phyloP scores from a whole-genome alignment of 352 stramenopile genomes.

The Phytopythium boreale region DNA sequence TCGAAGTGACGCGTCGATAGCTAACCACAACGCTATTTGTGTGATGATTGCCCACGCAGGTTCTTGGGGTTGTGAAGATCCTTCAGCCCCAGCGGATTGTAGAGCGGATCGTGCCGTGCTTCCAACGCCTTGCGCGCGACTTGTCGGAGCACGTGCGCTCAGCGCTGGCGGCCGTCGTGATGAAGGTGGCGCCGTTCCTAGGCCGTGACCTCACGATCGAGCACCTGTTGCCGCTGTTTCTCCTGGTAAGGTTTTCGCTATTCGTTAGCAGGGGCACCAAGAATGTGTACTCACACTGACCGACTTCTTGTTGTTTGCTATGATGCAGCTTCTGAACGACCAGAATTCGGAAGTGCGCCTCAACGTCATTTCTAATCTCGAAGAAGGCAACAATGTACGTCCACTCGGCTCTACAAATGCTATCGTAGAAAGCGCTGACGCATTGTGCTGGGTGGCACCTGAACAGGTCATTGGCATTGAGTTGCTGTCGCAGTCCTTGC shows the following conservation, averaged over 20 bases:
- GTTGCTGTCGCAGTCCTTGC: constrained; percentile 93
- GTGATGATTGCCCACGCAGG: constrained; percentile 9
- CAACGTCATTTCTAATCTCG: constrained; percentile 98
- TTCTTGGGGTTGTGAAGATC: constrained; percentile 44
- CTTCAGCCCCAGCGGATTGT: constrained; percentile 67
- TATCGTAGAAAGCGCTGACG: neutral
- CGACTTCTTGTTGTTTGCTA: neutral
- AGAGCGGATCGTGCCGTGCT: constrained; percentile 77
- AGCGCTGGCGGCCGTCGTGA: constrained; percentile 93
- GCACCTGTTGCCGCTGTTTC: constrained; percentile 93
- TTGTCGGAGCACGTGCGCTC: constrained; percentile 96
- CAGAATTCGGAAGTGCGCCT: constrained; percentile 96
- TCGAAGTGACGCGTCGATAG: neutral
- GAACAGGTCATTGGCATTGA: constrained; percentile 96
- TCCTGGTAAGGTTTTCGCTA: constrained; percentile 60
- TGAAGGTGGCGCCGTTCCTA: constrained; percentile 93
- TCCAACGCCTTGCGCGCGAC: constrained; percentile 95
- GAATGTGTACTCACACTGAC: constrained; percentile 3
- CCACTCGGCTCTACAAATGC: neutral
- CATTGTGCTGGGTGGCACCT: neutral
- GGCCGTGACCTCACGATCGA: constrained; percentile 92
- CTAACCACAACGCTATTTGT: neutral
- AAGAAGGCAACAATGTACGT: constrained; percentile 92
- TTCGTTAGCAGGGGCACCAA: too few species aligned
- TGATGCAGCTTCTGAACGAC: constrained; percentile 90